Evolutionary conservation across 345 rosid genomes (phyloP).

Genomic region (Gossypium sturtianum): DNA sequence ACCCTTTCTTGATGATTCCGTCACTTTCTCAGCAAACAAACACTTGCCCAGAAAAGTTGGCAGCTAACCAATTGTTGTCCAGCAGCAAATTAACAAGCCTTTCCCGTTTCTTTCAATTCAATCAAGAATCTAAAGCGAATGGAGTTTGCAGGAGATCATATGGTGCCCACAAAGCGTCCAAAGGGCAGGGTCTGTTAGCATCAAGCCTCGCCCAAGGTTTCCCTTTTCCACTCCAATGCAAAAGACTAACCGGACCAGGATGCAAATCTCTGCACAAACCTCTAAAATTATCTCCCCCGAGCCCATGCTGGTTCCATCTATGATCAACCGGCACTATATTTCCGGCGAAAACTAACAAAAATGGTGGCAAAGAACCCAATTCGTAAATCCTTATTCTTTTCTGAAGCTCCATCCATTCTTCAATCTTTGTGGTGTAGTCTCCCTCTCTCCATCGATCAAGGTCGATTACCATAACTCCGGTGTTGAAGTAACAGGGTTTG

Average conservation of each 20-base stretch:
- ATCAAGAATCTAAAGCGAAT: conserved; percentile 40
- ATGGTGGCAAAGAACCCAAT: conserved; percentile 38
- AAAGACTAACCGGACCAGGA: conserved; percentile 57
- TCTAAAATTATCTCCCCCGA: conserved; percentile 51
- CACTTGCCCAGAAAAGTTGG: neutral
- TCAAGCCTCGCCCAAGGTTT: conserved; percentile 66
- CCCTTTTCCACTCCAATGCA: conserved; percentile 72
- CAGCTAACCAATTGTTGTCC: neutral
- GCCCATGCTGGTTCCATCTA: conserved; percentile 75
- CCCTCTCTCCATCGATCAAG: conserved; percentile 26
- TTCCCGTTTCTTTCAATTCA: neutral
- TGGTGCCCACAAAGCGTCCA: conserved; percentile 59
- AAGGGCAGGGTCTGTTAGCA: conserved; percentile 54
- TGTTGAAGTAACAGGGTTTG: conserved; percentile 16
- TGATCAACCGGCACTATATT: conserved; percentile 68
- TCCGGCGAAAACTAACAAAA: conserved; percentile 69
- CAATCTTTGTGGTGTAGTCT: conserved; percentile 59
- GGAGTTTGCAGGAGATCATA: conserved; percentile 57
- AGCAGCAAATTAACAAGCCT: neutral
- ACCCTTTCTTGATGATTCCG: neutral
- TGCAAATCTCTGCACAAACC: conserved; percentile 53
- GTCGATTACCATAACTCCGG: too few species aligned
- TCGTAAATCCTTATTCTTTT: conserved; percentile 55
- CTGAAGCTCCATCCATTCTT: conserved; percentile 87
- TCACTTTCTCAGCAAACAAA: neutral